Conservation (phyloP, 2,329 filamentous ascomycete genomes). For the Colletotrichum sansevieriae region DNA sequence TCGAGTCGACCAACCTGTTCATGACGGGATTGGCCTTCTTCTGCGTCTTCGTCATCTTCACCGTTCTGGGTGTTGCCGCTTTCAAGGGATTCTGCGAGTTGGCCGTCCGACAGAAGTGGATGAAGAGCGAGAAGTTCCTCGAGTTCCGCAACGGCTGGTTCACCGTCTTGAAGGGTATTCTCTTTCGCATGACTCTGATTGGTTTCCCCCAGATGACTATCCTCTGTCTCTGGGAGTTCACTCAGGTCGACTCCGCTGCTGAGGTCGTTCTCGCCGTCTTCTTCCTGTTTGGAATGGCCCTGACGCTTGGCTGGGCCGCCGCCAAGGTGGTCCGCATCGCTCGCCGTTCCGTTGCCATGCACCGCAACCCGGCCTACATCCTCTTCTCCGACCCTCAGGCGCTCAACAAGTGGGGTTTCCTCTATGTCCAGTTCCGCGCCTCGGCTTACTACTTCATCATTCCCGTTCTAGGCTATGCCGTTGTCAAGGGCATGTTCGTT, state of each 20-base stretch:
- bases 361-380: slow-evolving; percentile 97
- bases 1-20: slow-evolving; percentile 94
- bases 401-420: slow-evolving; percentile 97
- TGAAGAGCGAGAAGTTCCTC: slow-evolving; percentile 87
- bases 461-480: slow-evolving; percentile 79
- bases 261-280: slow-evolving; percentile 89
- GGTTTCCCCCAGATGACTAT: slow-evolving; percentile 93
- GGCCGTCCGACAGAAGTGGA: slow-evolving; percentile 79
- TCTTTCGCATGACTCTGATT: slow-evolving; percentile 91
- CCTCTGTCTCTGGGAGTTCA: slow-evolving; percentile 94
- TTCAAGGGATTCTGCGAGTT: slow-evolving; percentile 89
- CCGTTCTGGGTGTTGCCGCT: slow-evolving; percentile 76
- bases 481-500: slow-evolving; percentile 93
- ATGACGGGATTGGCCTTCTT: slow-evolving; percentile 93
- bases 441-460: slow-evolving; percentile 97
- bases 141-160: slow-evolving; percentile 97
- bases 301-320: slow-evolving; percentile 86
- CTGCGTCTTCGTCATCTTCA: slow-evolving; percentile 83
- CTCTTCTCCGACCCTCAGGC: slow-evolving; percentile 95
- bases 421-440: slow-evolving; percentile 96
- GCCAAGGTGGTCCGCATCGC: slow-evolving; percentile 92
- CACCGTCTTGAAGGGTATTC: slow-evolving; percentile 91
- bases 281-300: slow-evolving; percentile 85
- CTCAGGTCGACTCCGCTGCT: slow-evolving; percentile 84
- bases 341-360: slow-evolving; percentile 87